Percentiles rank a stretch among this genome's conserved stretches.
These are phyloP conservation scores for Fusarium caatingaense DNA, from an alignment of 2,329 filamentous ascomycete species.

Conservation along the genomic window DNA sequence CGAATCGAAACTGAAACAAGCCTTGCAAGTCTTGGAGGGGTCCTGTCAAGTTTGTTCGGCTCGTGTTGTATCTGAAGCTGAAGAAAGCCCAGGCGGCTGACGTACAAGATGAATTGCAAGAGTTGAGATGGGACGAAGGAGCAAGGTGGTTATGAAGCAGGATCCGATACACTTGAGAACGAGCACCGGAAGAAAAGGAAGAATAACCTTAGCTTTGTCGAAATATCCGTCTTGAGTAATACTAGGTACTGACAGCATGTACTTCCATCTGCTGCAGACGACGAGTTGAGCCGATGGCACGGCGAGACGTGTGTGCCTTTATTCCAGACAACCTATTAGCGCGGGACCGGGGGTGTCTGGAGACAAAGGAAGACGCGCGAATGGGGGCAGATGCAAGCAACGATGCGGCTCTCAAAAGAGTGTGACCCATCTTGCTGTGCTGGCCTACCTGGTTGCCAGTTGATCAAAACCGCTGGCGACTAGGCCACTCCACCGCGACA, in stretches of 20 bases:
- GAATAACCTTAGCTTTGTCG: conserved; percentile 27
- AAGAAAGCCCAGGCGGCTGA: conserved; percentile 5
- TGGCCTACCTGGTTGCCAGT: conserved; percentile 90
- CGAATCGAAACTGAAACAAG: conserved; percentile 29
- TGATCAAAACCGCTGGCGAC: conserved; percentile 72
- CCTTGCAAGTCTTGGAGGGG: conserved; percentile 21
- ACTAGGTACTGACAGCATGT: conserved; percentile 25
- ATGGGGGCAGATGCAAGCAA: conserved; percentile 66
- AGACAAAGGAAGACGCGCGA: conserved; percentile 53
- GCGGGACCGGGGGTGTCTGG: conserved; percentile 63
- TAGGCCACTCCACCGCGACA: conserved; percentile 70
- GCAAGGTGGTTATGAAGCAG: conserved; percentile 28
- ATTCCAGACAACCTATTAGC: conserved; percentile 67
- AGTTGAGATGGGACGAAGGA: conserved; percentile 15
- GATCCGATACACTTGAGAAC: conserved; percentile 16
- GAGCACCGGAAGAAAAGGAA: conserved; percentile 16
- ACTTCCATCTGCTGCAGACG: conserved; percentile 56
- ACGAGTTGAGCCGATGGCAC: conserved; percentile 61
- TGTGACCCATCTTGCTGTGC: conserved; percentile 86
- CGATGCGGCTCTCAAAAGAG: conserved; percentile 74
- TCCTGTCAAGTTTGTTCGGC: conserved; percentile 29
- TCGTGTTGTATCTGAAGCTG: conserved; percentile 17
- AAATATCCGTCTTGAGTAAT: conserved; percentile 58
- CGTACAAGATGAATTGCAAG: conserved; percentile 17
- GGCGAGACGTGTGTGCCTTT: conserved; percentile 68